Base-by-base conservation (phyloP, 805 yeast genomes). In the Starmerella asiatica region DNA sequence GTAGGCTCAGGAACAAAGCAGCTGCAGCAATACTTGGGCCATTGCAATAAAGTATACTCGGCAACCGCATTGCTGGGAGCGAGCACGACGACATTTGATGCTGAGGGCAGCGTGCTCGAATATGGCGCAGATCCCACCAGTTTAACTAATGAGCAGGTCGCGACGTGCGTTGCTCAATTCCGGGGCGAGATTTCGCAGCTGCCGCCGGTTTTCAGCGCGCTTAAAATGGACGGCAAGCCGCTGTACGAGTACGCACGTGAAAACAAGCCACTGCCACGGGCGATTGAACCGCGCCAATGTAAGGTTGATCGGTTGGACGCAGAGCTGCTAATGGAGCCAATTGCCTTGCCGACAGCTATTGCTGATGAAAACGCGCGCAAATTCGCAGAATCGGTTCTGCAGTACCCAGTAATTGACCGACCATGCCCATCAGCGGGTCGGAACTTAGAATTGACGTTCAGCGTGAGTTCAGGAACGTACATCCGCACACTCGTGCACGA, bases 391-490 rank as follows among this genome's bases (percentile, higher is more conserved):
- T n/a, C n/a, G 16, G 16, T 21, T 20, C 5, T 18, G 32, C 21
- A 14, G 14, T 23, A 23, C 26, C 26, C 26, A 7, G 11, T 11
- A 7, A 11, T 7, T 7, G 11, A 7, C 26, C 26, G 26, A 7
- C 21, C 15, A 8, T 19, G 21, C 17, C 18, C 32, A 7, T 8
- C 14, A 6, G 5, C 19, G 20, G 53, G 54, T 8, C 63, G 63
- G 1, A 51, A 79, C 36, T 52, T 88, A 20, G 86, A 79, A 51
- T 73, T 91, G 49, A 70, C 69, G 14, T 73, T 93, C 3, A 69
- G 72, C 27, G 98, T 88, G 1, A 79, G 94, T 1, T 84, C 96
- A 0, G 99, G 99, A 1, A 91, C 97, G 0, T 91, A 91, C 53
- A 85, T 91, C 36, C 70, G 99, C 49, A 79, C 95, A 2, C 62